These are phyloP conservation scores for Batkoa obscura DNA, from an alignment of 371 early-diverging fungal species.

Conservation along the genomic window DNA sequence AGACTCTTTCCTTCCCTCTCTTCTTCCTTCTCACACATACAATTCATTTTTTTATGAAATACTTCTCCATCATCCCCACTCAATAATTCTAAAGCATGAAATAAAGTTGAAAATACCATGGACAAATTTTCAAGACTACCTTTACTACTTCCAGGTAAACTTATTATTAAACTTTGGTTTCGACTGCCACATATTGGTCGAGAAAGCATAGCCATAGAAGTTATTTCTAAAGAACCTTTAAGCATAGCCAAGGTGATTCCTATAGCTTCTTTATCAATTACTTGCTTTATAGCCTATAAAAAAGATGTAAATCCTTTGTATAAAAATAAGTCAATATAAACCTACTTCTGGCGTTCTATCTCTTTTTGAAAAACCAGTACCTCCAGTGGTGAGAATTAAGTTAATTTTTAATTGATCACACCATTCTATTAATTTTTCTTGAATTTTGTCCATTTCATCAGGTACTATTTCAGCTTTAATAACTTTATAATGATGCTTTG, in stretches of 20 bases:
- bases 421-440: slow-evolving; percentile 26
- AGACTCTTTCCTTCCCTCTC: slow-evolving; percentile 16
- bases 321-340: neutral
- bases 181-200: slow-evolving; percentile 70
- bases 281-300: slow-evolving; percentile 39
- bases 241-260: slow-evolving; percentile 64
- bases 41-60: neutral
- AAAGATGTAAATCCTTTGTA: neutral
- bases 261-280: slow-evolving; percentile 44
- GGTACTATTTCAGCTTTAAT: slow-evolving; percentile 11
- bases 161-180: slow-evolving; percentile 41
- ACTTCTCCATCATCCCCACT: slow-evolving; percentile 15
- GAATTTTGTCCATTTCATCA: slow-evolving; percentile 29
- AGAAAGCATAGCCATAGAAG: slow-evolving; percentile 74
- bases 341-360: slow-evolving; percentile 75
- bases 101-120: slow-evolving; percentile 41
- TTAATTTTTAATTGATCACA: slow-evolving; percentile 21
- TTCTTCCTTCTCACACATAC: neutral
- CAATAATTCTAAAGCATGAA: slow-evolving; percentile 62
- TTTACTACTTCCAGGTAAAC: slow-evolving; percentile 77
- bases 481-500: no score
- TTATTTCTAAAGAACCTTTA: slow-evolving; percentile 41
- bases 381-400: slow-evolving; percentile 73
- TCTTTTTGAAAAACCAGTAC: slow-evolving; percentile 74
- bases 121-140: slow-evolving; percentile 64